Evolutionary conservation across 352 stramenopile species (phyloP).

Genomic region (Pythium scleroteichum): DNA sequence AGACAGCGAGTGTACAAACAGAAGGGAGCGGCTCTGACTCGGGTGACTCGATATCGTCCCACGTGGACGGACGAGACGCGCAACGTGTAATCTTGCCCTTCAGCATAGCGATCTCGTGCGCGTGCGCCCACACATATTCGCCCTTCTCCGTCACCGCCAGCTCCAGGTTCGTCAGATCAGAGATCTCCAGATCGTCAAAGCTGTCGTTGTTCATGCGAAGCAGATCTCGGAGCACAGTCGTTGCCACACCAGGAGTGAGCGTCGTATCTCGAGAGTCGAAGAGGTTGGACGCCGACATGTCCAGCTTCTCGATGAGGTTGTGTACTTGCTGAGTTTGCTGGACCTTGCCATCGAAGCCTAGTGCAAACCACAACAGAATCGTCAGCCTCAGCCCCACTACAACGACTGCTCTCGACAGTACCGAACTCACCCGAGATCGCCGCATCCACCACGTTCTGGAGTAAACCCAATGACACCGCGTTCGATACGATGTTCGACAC

Average conservation of each 20-base stretch:
- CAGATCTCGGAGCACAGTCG: constrained; percentile 6
- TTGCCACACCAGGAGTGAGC: neutral
- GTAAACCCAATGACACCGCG: neutral
- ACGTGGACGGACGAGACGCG: constrained; percentile 2
- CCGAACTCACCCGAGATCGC: neutral
- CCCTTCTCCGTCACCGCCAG: constrained; percentile 8
- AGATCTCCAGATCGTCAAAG: constrained; percentile 19
- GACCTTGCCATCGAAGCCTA: neutral
- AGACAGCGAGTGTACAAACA: neutral
- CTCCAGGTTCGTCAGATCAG: constrained; percentile 7
- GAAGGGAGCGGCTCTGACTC: neutral
- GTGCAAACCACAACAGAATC: neutral
- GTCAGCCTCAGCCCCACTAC: no score
- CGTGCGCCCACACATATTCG: constrained; percentile 18
- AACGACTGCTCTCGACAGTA: no score
- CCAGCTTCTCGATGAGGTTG: constrained; percentile 8
- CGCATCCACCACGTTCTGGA: constrained; percentile 2
- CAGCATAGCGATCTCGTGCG: constrained; percentile 15
- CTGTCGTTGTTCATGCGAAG: constrained; percentile 7
- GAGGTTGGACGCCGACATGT: constrained; percentile 4
- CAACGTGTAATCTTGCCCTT: constrained; percentile 14
- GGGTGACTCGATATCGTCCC: neutral
- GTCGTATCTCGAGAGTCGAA: constrained; percentile 5
- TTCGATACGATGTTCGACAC: constrained; percentile 1
- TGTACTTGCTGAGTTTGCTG: neutral